Evolutionary conservation across 2,329 filamentous ascomycete species (phyloP).

Genomic region (Aspergillus cejpii): DNA sequence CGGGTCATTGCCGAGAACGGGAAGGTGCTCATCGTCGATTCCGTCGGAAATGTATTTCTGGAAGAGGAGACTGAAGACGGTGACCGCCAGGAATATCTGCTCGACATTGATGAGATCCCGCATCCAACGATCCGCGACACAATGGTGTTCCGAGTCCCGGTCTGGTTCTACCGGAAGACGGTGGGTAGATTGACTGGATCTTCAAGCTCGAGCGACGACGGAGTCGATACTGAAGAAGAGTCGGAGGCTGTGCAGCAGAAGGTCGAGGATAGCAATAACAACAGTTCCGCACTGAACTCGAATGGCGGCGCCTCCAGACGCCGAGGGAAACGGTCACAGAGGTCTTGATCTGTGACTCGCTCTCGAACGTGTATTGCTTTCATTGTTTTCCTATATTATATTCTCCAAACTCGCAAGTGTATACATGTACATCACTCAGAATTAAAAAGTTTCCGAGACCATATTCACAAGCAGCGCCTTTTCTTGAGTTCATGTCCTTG

Average conservation of each 20-base stretch:
- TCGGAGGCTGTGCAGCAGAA: conserved; percentile 15
- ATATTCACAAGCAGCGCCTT: too few relatives aligned
- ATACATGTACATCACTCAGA: not conserved
- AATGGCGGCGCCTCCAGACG: conserved; percentile 20
- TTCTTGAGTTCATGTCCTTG: too few relatives aligned
- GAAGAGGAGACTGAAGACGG: conserved; percentile 88
- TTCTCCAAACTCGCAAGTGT: not conserved
- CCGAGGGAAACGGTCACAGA: conserved; percentile 27
- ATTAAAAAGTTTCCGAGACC: not conserved
- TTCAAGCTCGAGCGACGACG: conserved; percentile 6
- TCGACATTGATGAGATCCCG: conserved; percentile 80
- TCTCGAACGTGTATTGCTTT: not conserved
- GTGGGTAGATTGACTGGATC: conserved; percentile 26
- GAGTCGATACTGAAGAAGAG: conserved; percentile 15
- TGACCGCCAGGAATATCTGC: conserved; percentile 69
- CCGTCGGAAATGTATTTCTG: conserved; percentile 85
- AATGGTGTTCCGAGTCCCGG: conserved; percentile 69
- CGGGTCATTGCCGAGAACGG: conserved; percentile 89
- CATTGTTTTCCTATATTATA: not conserved
- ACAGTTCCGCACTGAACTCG: conserved; percentile 22
- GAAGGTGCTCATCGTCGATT: conserved; percentile 89
- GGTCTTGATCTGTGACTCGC: conserved; percentile 15
- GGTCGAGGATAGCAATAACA: conserved; percentile 18
- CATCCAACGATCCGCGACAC: conserved; percentile 75
- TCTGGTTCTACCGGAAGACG: conserved; percentile 58